Base-by-base conservation (phyloP, 1,139 yeast genomes). In the Sugiyamaella xylanicola region DNA sequence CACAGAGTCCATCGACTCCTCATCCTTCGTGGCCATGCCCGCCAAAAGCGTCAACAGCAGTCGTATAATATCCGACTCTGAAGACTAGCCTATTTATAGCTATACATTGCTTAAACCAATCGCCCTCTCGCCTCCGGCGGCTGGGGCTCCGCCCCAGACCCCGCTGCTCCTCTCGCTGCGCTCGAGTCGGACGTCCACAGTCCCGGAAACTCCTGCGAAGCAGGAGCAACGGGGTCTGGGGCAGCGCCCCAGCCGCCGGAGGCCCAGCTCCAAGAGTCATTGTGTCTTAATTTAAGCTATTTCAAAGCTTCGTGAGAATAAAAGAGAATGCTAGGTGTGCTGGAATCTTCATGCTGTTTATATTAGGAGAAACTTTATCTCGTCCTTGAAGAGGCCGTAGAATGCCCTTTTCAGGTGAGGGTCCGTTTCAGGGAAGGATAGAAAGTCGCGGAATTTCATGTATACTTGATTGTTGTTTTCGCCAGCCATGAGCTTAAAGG, bases 1-100 rank as follows among this genome's bases (percentile, higher is more conserved):
- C 27, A 57, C 61, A 36, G 67, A 63, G 32, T 65, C 68, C 21
- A 53, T 63, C 16, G 70, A 67, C 46, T 62, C 66, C 32, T 41
- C 56, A 4, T 48, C 56, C 20, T 53, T 51, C 36, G 48, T 50
- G 7, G 48, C 56, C 16, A 55, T 56, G 5, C 57, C 59, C 19
- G 50, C 56, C 36, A 56, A 56, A 48, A 59, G 60, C 47, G 45
- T 56, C n/a, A 16, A 57, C 25, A 51, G 56, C 37, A 49, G 53
- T 36, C 47, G 53, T 36, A 35, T 16, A 5, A 48, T 48, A 25
- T 48, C 46, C 13, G 52, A 48, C 22, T 48, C 52, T 2, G 53
- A 51, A 37, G 49, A 51, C 45, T 39, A 43, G 37, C 37, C 37
- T 32, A 32, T 32, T 32, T 32, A 32, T 32, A 32, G 15, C 4